Evolutionary conservation across 164 flowering plant species (phyloP).

Genomic region (Berberis thunbergii): DNA sequence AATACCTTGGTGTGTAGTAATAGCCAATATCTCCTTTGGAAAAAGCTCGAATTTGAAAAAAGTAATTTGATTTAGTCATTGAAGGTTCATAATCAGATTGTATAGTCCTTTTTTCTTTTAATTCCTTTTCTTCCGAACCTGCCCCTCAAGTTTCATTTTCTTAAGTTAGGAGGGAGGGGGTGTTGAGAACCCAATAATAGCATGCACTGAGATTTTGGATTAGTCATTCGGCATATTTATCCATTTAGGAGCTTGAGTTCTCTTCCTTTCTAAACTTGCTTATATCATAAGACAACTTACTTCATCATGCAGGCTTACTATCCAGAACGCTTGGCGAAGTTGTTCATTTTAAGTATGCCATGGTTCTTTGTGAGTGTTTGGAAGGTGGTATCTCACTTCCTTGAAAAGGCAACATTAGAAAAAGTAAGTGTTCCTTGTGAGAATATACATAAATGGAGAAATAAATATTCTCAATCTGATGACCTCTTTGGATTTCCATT

Average conservation of each 20-base stretch:
- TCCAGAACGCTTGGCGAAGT: conserved; percentile 72
- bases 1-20: too few relatives aligned
- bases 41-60: too few relatives aligned
- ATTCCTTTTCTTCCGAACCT: too few relatives aligned
- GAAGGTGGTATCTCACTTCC: conserved; percentile 62
- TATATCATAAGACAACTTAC: neutral
- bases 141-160: neutral
- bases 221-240: too few relatives aligned
- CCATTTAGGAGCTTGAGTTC: too few relatives aligned
- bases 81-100: too few relatives aligned
- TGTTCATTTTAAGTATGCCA: conserved; percentile 63
- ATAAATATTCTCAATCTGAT: neutral
- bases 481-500: too few relatives aligned
- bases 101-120: too few relatives aligned
- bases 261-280: neutral
- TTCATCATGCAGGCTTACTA: conserved; percentile 54
- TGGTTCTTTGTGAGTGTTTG: conserved; percentile 70
- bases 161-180: neutral
- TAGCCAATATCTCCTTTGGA: too few relatives aligned
- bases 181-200: neutral
- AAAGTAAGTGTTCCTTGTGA: conserved; percentile 35
- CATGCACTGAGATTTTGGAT: too few relatives aligned
- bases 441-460: neutral
- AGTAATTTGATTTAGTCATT: too few relatives aligned
- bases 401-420: conserved; percentile 69